Conservation (phyloP, 768 basidiomycete genomes). For the Lactifluus hygrophoroides region DNA sequence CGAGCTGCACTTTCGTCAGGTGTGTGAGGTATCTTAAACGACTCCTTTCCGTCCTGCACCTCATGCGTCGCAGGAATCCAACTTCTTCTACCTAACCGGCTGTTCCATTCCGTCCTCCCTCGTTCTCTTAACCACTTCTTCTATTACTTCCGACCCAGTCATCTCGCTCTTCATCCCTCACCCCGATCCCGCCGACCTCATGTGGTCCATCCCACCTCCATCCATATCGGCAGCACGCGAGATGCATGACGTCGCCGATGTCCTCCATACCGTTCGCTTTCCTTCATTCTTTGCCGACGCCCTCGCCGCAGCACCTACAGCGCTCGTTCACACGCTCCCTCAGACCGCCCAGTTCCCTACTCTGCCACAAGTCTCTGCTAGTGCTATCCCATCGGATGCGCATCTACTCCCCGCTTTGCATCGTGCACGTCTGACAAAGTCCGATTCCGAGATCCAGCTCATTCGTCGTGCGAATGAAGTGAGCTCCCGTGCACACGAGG, state of each 20-base stretch:
- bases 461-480: conserved; percentile 80
- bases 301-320: conserved; percentile 41
- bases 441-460: conserved; percentile 56
- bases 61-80: conserved; percentile 48
- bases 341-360: conserved; percentile 43
- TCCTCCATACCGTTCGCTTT: conserved; percentile 44
- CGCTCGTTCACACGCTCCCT: conserved; percentile 61
- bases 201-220: conserved; percentile 87
- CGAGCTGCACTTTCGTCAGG: conserved; percentile 59
- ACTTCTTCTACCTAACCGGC: conserved; percentile 84
- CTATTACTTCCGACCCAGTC: conserved; percentile 34
- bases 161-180: conserved; percentile 73
- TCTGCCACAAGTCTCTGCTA: conserved; percentile 33
- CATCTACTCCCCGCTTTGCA: conserved; percentile 78
- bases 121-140: conserved; percentile 51
- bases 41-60: conserved; percentile 16
- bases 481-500: conserved; percentile 83
- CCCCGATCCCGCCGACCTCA: conserved; percentile 58
- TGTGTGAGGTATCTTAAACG: conserved; percentile 19
- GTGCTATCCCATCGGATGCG: conserved; percentile 37
- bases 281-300: conserved; percentile 38
- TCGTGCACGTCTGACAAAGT: conserved; percentile 71
- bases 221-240: conserved; percentile 48
- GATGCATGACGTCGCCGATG: conserved; percentile 51
- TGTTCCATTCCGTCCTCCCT: conserved; percentile 66